Evolutionary conservation across 2,329 filamentous ascomycete genomes (phyloP).

Genomic region (Penicillium sclerotigenum): DNA sequence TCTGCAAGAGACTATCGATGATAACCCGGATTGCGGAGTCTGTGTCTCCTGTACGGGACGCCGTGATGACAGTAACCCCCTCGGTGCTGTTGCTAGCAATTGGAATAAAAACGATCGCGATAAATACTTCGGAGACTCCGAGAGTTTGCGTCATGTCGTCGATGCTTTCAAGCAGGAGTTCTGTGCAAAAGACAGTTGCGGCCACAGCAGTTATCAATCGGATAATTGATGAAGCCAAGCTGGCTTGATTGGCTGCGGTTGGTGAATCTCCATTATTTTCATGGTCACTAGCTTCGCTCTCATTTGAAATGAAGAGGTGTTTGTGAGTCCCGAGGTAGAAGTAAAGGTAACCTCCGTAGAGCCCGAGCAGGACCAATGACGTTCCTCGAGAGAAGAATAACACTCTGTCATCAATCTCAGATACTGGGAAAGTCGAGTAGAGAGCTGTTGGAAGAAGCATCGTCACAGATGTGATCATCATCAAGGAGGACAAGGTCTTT

Average conservation of each 20-base stretch:
- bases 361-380: conserved; percentile 63
- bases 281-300: conserved; percentile 2
- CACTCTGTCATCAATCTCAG: conserved; percentile 50
- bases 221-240: neutral
- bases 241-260: neutral
- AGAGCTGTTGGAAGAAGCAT: conserved; percentile 69
- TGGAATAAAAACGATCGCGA: conserved; percentile 68
- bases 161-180: conserved; percentile 67
- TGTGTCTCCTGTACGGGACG: conserved; percentile 64
- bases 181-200: conserved; percentile 64
- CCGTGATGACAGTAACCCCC: conserved; percentile 69
- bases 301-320: conserved; percentile 57
- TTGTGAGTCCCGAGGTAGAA: conserved; percentile 71
- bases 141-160: conserved; percentile 61
- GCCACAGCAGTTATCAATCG: conserved; percentile 45
- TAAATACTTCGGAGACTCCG: conserved; percentile 68
- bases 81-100: conserved; percentile 72
- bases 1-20: conserved; percentile 72
- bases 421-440: conserved; percentile 54
- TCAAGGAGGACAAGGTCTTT: conserved; percentile 53
- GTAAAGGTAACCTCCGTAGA: conserved; percentile 67
- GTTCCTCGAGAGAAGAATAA: conserved; percentile 68
- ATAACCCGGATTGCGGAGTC: conserved; percentile 65
- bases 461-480: conserved; percentile 67
- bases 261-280: neutral